A percentile compares a stretch with the other conserved stretches of the same genome.
Conservation (phyloP, 2,329 filamentous ascomycete genomes). For the Periconia sp. region DNA sequence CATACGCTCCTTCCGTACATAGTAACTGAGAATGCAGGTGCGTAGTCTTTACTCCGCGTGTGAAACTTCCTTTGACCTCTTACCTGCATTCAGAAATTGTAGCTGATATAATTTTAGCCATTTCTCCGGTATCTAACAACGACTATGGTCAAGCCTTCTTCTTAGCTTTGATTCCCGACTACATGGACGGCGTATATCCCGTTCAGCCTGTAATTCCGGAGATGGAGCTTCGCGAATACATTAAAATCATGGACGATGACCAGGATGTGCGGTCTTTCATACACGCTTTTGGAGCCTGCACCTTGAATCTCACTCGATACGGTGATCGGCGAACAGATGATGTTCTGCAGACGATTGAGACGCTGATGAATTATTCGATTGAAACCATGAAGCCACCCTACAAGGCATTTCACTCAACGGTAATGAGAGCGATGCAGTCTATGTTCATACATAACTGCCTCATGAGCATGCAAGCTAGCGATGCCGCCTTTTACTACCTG, state of each 20-base stretch:
- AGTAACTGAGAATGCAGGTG: slow-evolving; percentile 21
- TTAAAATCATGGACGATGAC: slow-evolving; percentile 46
- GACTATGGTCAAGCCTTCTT: slow-evolving; percentile 39
- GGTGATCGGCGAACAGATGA: slow-evolving; percentile 38
- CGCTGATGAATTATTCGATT: slow-evolving; percentile 44
- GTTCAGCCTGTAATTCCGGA: slow-evolving; percentile 55
- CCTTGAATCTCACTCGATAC: slow-evolving; percentile 51
- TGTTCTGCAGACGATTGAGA: slow-evolving; percentile 39
- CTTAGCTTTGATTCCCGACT: slow-evolving; percentile 52
- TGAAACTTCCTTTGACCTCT: too few species aligned
- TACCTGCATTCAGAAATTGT: too few species aligned
- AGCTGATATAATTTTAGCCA: too few species aligned
- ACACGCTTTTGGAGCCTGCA: slow-evolving; percentile 54
- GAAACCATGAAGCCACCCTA: slow-evolving; percentile 45
- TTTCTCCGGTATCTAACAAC: too few species aligned
- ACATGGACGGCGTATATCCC: slow-evolving; percentile 54
- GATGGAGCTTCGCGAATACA: slow-evolving; percentile 45
- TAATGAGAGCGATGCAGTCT: slow-evolving; percentile 58
- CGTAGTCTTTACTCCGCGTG: slow-evolving; percentile 7
- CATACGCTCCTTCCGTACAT: slow-evolving; percentile 19
- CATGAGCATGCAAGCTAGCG: slow-evolving; percentile 56
- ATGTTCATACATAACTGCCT: slow-evolving; percentile 61
- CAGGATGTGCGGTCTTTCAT: slow-evolving; percentile 51
- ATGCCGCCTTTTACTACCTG: slow-evolving; percentile 59
- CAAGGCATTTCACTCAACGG: slow-evolving; percentile 49